Base-by-base conservation (phyloP, 2,329 filamentous ascomycete genomes). In the Diaporthe aspalathi region DNA sequence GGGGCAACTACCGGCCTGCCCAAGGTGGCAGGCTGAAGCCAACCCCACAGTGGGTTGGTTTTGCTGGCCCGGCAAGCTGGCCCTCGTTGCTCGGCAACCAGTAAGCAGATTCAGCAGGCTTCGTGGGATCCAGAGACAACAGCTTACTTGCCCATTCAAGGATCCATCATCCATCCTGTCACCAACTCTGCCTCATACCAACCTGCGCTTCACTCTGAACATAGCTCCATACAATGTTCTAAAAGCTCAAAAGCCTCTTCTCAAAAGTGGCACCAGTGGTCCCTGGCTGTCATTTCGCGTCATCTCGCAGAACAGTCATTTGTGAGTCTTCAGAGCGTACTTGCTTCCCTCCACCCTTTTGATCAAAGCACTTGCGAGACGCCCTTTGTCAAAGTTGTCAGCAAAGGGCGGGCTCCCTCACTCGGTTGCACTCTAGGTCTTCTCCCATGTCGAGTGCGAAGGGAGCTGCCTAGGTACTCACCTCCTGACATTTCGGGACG, bases 1-100 rank as follows among this genome's bases (percentile, higher is more conserved):
- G 8, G 32, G 8, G 7, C 7, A 12, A 27, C 11, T 6, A 27
- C 49, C 24, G 24, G n/a, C n/a, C n/a, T n/a, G n/a, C n/a, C n/a
- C n/a, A n/a, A 8, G 5, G 12, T 8, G 17, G 29, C 32, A 32
- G 32, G 32, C 32, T 32, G 32, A 32, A 8, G 5, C 32, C 32
- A 32, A 50, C 60, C 29, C 60, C 60, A 50, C 45, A 65, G 60
- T 65, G 45, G 60, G 57, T 9, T 22, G 60, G 57, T 9, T 22
- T 17, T 47, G 24, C 7, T 16, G 9, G 9, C 2, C 45, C 45
- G 50, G 60, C 29, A 49, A 50, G 7, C 45, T 14, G 22, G 54
- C 17, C 40, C 57, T 24, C 47, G 71, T 73, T 73, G 71, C 71
- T 47, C 16, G 27, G 71, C 68, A 71, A 73, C 67, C 17, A 68